phyloP scores from a whole-genome alignment of 306 rosid genomes.

The Trichosanthes cucumerina region DNA sequence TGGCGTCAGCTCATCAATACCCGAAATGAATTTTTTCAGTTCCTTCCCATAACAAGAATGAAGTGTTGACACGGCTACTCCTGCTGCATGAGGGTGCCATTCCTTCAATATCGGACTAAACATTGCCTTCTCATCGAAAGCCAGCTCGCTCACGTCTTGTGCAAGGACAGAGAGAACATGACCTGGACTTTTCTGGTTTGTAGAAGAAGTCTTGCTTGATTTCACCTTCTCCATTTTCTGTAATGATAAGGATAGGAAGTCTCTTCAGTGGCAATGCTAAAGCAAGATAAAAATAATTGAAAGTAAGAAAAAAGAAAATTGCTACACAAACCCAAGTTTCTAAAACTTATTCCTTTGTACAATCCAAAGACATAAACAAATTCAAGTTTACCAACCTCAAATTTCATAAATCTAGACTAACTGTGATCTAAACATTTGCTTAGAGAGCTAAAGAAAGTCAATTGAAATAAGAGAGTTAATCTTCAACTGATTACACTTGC shows the following conservation, averaged over 20 bases:
- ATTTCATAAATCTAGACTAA: not conserved
- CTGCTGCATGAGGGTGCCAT: constrained; percentile 86
- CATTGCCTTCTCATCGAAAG: constrained; percentile 56
- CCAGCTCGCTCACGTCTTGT: constrained; percentile 50
- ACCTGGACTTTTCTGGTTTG: constrained; percentile 42
- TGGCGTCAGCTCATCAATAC: constrained; percentile 64
- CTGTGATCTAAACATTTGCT: not conserved
- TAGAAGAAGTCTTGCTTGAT: constrained; percentile 35
- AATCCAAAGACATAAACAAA: not conserved
- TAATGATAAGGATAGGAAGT: constrained; percentile 26
- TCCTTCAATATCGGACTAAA: constrained; percentile 74
- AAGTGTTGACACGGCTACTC: constrained; percentile 76
- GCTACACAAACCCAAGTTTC: not conserved
- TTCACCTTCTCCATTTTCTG: constrained; percentile 65
- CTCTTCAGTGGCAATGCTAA: constrained; percentile 14
- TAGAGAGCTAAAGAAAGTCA: not conserved
- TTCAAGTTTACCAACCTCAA: not conserved
- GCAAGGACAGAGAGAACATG: constrained; percentile 62
- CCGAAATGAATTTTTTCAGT: constrained; percentile 54
- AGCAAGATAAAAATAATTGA: not conserved
- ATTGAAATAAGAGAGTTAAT: not conserved
- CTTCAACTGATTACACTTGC: constrained; percentile 44
- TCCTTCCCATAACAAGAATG: constrained; percentile 80
- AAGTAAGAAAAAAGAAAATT: not conserved
- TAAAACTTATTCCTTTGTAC: too few relatives aligned